Conservation (phyloP, 768 basidiomycete species). For the Leccinum variicolor region DNA sequence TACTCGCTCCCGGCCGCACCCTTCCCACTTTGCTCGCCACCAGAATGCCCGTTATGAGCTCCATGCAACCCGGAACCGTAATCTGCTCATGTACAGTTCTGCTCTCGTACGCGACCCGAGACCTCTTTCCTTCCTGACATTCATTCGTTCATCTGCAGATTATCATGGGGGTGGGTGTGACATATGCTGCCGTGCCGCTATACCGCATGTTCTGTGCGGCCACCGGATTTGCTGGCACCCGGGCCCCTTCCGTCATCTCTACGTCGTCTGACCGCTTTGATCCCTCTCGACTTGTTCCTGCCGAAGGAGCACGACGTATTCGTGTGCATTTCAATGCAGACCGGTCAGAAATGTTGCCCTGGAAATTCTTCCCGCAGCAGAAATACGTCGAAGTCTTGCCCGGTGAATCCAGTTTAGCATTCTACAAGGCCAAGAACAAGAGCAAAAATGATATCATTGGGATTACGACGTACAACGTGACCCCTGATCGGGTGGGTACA, state of each 20-base stretch:
- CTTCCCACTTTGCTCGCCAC: conserved; percentile 14
- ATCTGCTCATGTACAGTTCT: conserved; percentile 78
- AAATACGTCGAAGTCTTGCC: conserved; percentile 87
- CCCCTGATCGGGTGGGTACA: conserved; percentile 83
- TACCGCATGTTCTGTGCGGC: conserved; percentile 98
- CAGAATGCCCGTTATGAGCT: conserved; percentile 36
- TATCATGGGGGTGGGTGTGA: conserved; percentile 71
- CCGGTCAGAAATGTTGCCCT: conserved; percentile 82
- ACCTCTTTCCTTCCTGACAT: not conserved
- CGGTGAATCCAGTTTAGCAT: conserved; percentile 94
- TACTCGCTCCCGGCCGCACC: conserved; percentile 3
- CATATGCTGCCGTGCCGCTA: conserved; percentile 96
- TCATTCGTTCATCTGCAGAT: conserved; percentile 46
- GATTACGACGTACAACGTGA: conserved; percentile 98
- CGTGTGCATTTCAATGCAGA: conserved; percentile 97
- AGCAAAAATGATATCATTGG: conserved; percentile 89
- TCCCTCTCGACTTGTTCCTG: conserved; percentile 78
- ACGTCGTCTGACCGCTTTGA: conserved; percentile 61
- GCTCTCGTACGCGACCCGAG: conserved; percentile 59
- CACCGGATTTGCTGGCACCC: conserved; percentile 96
- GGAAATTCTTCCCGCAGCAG: conserved; percentile 91
- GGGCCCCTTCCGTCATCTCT: conserved; percentile 83
- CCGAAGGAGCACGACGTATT: conserved; percentile 67
- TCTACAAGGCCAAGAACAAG: conserved; percentile 90
- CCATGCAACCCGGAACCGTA: conserved; percentile 62